Base-by-base conservation (phyloP, 495 filamentous ascomycete species). In the Lasiosphaeria ovina region DNA sequence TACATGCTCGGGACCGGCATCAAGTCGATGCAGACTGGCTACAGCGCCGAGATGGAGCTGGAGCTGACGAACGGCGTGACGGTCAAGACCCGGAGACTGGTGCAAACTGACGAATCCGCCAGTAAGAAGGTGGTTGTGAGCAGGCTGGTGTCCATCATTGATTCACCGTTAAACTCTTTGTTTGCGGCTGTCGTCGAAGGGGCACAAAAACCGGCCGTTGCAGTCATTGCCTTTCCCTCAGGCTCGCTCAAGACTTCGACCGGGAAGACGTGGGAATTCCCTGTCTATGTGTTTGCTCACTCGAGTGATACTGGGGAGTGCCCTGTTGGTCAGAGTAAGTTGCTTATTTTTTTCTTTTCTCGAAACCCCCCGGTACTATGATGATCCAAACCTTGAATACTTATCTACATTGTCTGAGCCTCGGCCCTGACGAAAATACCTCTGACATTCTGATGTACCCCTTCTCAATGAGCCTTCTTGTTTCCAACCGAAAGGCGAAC, bases 351-450 rank as follows among this genome's bases (percentile, higher is more conserved):
- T 57, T 61, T 56, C 34, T 31, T 59, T 57, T 47, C 58, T 61
- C 51, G 44, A 54, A 24, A 60, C 32, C 51, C 61, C 60, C 50
- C 54, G 65, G 66, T 74, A 73, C 77, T 76, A 81, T 81, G 76
- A 92, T 93, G 92, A 96, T 92, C 85, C 88, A 77, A 79, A 81
- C 69, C 72, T 77, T 78, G 86, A 93, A 92, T 88, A 93, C 91
- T 97, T 97, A 97, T 94, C 92, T 97, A 97, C 92, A 96, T 96
- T 96, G 90, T 87, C 92, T 91, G 89, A 85, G 77, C 74, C 85
- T 82, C 75, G 77, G 72, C 75, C 77, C 86, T 93, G 91, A 92
- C 85, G 90, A 90, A 80, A 81, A 85, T 83, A 89, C 85, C 85
- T 90, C 86, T 90, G 86, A 91, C 87, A 90, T 85, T 81, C 92